These are phyloP conservation scores for Amniculicola lignicola DNA, from an alignment of 495 filamentous ascomycete species.

Conservation along the genomic window DNA sequence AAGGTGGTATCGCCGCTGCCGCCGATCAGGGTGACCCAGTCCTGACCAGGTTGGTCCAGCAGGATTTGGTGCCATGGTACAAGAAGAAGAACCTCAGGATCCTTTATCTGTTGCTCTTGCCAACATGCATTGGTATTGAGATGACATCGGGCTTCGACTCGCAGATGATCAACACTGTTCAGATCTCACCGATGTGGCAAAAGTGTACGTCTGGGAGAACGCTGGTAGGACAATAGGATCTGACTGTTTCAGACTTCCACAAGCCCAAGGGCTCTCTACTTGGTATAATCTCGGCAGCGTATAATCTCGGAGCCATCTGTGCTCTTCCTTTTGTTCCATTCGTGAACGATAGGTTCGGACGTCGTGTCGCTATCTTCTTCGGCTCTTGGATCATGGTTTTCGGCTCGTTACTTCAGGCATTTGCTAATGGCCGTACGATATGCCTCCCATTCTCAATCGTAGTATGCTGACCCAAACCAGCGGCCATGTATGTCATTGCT, in stretches of 20 bases:
- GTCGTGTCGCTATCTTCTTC: conserved; percentile 14
- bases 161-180: conserved; percentile 29
- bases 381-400: conserved; percentile 20
- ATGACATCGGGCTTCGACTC: conserved; percentile 31
- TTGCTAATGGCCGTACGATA: no score
- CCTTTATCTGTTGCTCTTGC: conserved; percentile 23
- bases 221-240: no score
- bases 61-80: conserved; percentile 1
- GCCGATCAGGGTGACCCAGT: background rate
- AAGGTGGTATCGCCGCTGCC: no score
- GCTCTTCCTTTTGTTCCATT: conserved; percentile 22
- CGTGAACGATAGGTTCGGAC: conserved; percentile 17
- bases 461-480: conserved; percentile 2
- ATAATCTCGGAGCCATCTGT: conserved; percentile 26
- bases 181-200: conserved; percentile 22
- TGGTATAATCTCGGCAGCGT: conserved; percentile 25
- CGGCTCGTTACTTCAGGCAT: conserved; percentile 20
- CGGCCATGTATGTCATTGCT: conserved; percentile 27
- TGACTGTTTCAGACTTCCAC: no score
- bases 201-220: conserved; percentile 23
- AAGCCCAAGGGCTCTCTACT: conserved; percentile 2
- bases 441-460: no score
- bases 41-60: background rate
- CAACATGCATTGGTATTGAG: conserved; percentile 25
- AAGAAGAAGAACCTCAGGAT: conserved; percentile 20